These are phyloP conservation scores for Moringa oleifera DNA, from an alignment of 345 rosid species.

Conservation along the genomic window DNA sequence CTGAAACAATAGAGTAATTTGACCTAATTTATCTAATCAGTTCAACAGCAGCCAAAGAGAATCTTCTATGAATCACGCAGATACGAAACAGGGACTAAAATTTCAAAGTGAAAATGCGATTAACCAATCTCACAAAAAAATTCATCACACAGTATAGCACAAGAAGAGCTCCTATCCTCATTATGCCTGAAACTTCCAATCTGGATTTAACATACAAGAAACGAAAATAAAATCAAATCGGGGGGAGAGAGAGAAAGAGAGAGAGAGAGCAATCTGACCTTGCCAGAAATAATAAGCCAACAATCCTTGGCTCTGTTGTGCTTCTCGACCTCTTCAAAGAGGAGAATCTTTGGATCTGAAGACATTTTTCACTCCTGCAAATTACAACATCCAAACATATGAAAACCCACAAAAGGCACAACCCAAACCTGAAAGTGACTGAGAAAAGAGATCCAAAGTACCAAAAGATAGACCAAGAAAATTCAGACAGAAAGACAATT, in stretches of 20 bases:
- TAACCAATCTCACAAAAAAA: not conserved
- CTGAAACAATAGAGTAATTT: too few relatives aligned
- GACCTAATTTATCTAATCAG: too few relatives aligned
- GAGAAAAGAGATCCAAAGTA: too few relatives aligned
- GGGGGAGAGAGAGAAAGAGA: not conserved
- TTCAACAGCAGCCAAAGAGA: not conserved
- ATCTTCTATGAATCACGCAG: not conserved
- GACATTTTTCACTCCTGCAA: conserved; percentile 47
- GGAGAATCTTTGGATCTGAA: conserved; percentile 48
- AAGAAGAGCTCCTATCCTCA: not conserved
- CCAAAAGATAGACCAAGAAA: too few relatives aligned
- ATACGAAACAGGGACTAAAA: not conserved
- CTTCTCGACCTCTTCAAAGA: conserved; percentile 65
- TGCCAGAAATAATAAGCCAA: conserved; percentile 83
- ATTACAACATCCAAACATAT: not conserved
- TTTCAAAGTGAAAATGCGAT: not conserved
- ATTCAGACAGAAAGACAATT: not conserved
- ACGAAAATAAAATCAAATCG: not conserved
- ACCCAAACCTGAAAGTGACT: not conserved
- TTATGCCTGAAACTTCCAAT: not conserved
- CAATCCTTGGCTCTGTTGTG: conserved; percentile 90
- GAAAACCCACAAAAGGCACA: too few relatives aligned
- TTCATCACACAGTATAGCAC: not conserved
- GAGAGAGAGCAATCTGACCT: conserved; percentile 53
- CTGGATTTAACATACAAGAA: too few relatives aligned